Evolutionary conservation across 2,329 filamentous ascomycete species (phyloP), one percentile per base, ranked within the genome.

Genomic region (Apiospora hydei): DNA sequence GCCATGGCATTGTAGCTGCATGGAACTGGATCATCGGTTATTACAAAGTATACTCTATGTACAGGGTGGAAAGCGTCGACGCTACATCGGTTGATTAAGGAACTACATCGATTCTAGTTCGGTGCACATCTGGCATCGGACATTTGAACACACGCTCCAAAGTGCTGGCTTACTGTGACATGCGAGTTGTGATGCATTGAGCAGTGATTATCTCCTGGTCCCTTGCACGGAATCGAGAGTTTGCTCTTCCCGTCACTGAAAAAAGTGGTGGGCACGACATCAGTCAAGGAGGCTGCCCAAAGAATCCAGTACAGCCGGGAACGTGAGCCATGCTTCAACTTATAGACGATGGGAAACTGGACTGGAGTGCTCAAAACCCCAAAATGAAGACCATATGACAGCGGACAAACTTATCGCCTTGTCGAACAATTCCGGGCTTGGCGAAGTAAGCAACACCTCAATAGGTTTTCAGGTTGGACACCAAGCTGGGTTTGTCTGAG

Each of bases 101-200:
- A 64, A 10, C 41, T 41, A 34, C 34, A 64, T 14, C 21, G 34
- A n/a, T 41, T 64, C 57, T 64, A 64, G 34, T 34, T 61, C 44
- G 53, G 53, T 53, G 30, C 14, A 34, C 16, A 61, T 61, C 53
- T 61, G 30, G 53, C 53, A 61, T 38, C 30, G 30, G 51, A 57
- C 51, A 57, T 57, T 57, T 38, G 30, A 38, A 38, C 0, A 38
- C 30, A 38, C 18, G 7, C 53, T 38, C 8, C n/a, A 8, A 13
- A 38, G 18, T 21, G 53, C 30, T 61, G 18, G 30, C 30, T 38
- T 16, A 6, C 21, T 61, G 57, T 13, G 8, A 34, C 34, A 64
- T 64, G 21, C 8, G 34, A 64, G n/a, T 8, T 18, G 30, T n/a
- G 53, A 38, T 10, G 18, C 38, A n/a, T 34, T 6, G 53, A n/a